A percentile compares a stretch with the other conserved stretches of the same genome.
phyloP scores from a whole-genome alignment of 2,329 filamentous ascomycete species.

The Penicillium freii region DNA sequence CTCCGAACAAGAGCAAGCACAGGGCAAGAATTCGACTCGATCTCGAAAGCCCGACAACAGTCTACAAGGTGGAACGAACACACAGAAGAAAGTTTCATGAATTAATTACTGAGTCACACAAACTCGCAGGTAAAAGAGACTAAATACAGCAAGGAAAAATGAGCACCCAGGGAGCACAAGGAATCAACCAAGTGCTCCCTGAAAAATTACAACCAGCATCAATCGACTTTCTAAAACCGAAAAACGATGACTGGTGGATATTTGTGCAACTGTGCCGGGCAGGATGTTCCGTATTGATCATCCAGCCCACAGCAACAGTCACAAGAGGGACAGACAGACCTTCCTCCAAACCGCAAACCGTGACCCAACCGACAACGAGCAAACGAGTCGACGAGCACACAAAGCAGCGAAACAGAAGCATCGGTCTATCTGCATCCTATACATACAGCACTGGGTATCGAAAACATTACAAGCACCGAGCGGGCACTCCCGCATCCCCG shows the following conservation, averaged over 20 bases:
- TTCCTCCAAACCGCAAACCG: not conserved
- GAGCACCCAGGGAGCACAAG: not conserved
- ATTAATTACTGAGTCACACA: conserved; percentile 12
- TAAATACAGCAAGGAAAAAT: conserved; percentile 16
- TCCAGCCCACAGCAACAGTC: conserved; percentile 1
- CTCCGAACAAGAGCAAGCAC: not conserved
- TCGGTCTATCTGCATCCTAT: conserved; percentile 3
- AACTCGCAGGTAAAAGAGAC: conserved; percentile 13
- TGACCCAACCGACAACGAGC: conserved; percentile 6
- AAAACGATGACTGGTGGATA: not conserved
- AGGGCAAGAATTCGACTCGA: not conserved
- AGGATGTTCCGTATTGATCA: conserved; percentile 2
- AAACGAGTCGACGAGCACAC: conserved; percentile 5
- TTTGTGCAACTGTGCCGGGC: not conserved
- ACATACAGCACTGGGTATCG: conserved; percentile 36
- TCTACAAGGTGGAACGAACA: not conserved
- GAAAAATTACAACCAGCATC: conserved; percentile 6
- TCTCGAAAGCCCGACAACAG: not conserved
- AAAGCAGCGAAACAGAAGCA: not conserved
- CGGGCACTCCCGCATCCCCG: not conserved
- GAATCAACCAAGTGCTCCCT: not conserved
- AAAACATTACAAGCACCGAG: conserved; percentile 28
- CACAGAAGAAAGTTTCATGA: conserved; percentile 2
- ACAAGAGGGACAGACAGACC: not conserved
- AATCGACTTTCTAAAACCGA: not conserved